A percentile compares a stretch with the other conserved stretches of the same genome.
phyloP scores from a whole-genome alignment of 2,329 filamentous ascomycete species.

The Paracoccidioides brasiliensis region DNA sequence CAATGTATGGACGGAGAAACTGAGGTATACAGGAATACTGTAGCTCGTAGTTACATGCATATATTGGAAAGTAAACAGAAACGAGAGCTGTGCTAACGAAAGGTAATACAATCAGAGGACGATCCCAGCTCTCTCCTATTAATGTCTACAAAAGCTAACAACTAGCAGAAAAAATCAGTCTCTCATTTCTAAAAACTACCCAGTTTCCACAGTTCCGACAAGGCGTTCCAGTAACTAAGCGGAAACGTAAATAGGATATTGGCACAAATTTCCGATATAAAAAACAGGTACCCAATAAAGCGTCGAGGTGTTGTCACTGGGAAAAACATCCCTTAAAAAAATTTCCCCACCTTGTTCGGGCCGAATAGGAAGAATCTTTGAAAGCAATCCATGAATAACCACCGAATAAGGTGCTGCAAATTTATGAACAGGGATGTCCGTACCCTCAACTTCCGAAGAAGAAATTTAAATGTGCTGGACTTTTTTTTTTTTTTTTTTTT shows the following conservation, averaged over 20 bases:
- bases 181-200: not conserved
- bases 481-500: too few species aligned
- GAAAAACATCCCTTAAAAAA: not conserved
- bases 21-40: too few species aligned
- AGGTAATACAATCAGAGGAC: not conserved
- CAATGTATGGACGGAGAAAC: too few species aligned
- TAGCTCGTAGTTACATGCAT: too few species aligned
- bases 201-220: too few species aligned
- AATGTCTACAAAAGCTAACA: not conserved
- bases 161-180: not conserved
- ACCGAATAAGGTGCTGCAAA: not conserved
- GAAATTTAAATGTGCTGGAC: not conserved
- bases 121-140: not conserved
- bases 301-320: not conserved
- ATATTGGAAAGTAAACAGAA: too few species aligned
- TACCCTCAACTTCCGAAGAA: not conserved
- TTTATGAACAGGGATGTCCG: not conserved
- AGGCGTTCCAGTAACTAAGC: too few species aligned
- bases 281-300: not conserved
- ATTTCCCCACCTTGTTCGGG: not conserved
- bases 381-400: not conserved
- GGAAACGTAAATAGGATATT: not conserved
- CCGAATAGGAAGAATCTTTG: not conserved
- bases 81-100: too few species aligned
- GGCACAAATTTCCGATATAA: not conserved